These are phyloP conservation scores for Vinca minor DNA, from an alignment of 257 asterid species.

Conservation along the genomic window DNA sequence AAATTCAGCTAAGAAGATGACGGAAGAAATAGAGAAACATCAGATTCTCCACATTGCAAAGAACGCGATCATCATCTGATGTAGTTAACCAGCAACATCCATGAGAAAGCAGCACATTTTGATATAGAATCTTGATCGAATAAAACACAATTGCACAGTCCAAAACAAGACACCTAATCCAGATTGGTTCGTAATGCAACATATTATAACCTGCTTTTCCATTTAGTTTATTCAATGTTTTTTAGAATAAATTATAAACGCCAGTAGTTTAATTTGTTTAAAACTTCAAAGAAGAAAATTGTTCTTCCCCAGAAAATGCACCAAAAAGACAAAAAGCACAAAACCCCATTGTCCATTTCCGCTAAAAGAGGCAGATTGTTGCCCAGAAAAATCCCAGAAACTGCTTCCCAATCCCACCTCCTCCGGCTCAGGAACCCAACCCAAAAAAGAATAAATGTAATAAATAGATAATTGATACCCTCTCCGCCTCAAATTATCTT, in stretches of 20 bases:
- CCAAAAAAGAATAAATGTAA: too few relatives aligned
- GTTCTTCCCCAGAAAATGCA: slow-evolving; percentile 5
- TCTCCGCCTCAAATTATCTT: too few relatives aligned
- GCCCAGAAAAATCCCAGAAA: not conserved
- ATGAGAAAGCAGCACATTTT: not conserved
- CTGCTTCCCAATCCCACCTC: slow-evolving; percentile 3
- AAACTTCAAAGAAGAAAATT: not conserved
- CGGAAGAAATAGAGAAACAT: not conserved
- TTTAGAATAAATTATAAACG: not conserved
- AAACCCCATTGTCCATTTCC: not conserved
- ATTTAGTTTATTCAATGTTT: not conserved
- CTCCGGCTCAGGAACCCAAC: not conserved
- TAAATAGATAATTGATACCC: too few relatives aligned
- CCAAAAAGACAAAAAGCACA: slow-evolving; percentile 3
- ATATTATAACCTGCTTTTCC: not conserved
- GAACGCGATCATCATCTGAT: not conserved
- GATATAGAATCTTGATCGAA: not conserved
- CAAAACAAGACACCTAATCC: not conserved
- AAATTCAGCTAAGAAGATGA: too few relatives aligned
- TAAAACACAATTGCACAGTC: not conserved
- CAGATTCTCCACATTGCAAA: not conserved
- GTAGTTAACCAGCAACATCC: not conserved
- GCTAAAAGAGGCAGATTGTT: not conserved
- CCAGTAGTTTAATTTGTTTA: not conserved
- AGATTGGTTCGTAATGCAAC: not conserved